These are phyloP conservation scores for Cryptosporidium ubiquitum DNA, from an alignment of 169 alveolate genomes.

Conservation along the genomic window DNA sequence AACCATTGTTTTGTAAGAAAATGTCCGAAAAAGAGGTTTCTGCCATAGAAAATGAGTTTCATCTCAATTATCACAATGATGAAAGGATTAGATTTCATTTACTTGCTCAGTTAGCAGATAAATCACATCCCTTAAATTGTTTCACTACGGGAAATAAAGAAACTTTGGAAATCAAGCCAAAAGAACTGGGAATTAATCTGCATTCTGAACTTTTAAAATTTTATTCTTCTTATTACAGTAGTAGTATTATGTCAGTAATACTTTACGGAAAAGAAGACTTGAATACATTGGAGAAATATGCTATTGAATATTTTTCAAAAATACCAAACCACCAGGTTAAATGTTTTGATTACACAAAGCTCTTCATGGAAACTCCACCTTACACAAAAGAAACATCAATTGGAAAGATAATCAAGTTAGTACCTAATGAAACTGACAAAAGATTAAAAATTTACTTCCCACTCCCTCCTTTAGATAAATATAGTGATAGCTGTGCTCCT, in stretches of 20 bases:
- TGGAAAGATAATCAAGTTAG: slow-evolving; percentile 21
- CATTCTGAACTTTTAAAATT: slow-evolving; percentile 63
- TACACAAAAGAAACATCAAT: slow-evolving; percentile 24
- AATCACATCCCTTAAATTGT: slow-evolving; percentile 59
- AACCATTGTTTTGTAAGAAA: slow-evolving; percentile 81
- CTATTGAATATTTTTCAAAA: slow-evolving; percentile 39
- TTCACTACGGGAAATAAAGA: slow-evolving; percentile 79
- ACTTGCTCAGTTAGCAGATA: slow-evolving; percentile 28
- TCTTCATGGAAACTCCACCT: slow-evolving; percentile 57
- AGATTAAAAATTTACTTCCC: slow-evolving; percentile 57
- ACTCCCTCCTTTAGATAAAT: slow-evolving; percentile 43
- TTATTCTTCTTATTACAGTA: slow-evolving; percentile 73
- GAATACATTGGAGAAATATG: slow-evolving; percentile 19
- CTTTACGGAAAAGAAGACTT: slow-evolving; percentile 38
- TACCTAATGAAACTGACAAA: slow-evolving; percentile 65
- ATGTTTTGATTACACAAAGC: slow-evolving; percentile 10
- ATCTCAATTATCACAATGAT: slow-evolving; percentile 48
- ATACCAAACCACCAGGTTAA: slow-evolving; percentile 38
- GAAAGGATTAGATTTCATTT: slow-evolving; percentile 67
- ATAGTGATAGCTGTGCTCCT: slow-evolving; percentile 44
- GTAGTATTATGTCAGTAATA: slow-evolving; percentile 74
- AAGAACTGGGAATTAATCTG: slow-evolving; percentile 73
- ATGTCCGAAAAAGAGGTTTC: slow-evolving; percentile 84
- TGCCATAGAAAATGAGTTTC: slow-evolving; percentile 85
- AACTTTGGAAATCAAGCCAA: slow-evolving; percentile 74